phyloP scores from a whole-genome alignment of 805 yeast species.

The Candida coleopterorum region DNA sequence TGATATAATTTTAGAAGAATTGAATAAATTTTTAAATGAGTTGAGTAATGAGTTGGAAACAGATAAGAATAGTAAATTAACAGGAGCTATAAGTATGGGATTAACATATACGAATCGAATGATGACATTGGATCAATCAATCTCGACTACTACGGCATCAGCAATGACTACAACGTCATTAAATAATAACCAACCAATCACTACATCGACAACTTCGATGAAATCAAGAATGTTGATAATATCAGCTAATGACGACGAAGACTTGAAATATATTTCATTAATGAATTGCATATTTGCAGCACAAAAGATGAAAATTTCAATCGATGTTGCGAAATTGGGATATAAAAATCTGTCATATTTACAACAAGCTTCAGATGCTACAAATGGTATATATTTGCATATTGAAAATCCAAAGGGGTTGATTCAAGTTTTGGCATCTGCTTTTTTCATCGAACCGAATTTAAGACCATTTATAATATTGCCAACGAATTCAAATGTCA shows the following conservation, averaged over 20 bases:
- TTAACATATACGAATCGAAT: slow-evolving; percentile 72
- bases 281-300: slow-evolving; percentile 97
- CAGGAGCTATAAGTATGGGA: slow-evolving; percentile 82
- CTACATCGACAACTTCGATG: slow-evolving; percentile 17
- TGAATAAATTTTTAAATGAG: slow-evolving; percentile 34
- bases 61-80: slow-evolving; percentile 34
- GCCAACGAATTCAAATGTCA: slow-evolving; percentile 82
- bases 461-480: slow-evolving; percentile 69
- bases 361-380: slow-evolving; percentile 95
- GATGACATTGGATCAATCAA: slow-evolving; percentile 45
- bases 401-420: slow-evolving; percentile 69
- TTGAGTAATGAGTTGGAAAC: slow-evolving; percentile 16
- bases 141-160: slow-evolving; percentile 39
- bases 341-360: slow-evolving; percentile 59
- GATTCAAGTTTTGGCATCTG: slow-evolving; percentile 75
- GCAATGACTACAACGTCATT: slow-evolving; percentile 29
- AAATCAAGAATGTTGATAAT: slow-evolving; percentile 44
- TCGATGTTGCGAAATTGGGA: slow-evolving; percentile 85
- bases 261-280: slow-evolving; percentile 81
- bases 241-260: slow-evolving; percentile 70
- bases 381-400: slow-evolving; percentile 79
- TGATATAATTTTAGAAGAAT: slow-evolving; percentile 59
- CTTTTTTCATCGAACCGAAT: slow-evolving; percentile 82
- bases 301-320: slow-evolving; percentile 82
- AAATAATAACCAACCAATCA: slow-evolving; percentile 10